Evolutionary conservation across 208 protist genomes (phyloP).

Genomic region (Trypanosoma vivax): DNA sequence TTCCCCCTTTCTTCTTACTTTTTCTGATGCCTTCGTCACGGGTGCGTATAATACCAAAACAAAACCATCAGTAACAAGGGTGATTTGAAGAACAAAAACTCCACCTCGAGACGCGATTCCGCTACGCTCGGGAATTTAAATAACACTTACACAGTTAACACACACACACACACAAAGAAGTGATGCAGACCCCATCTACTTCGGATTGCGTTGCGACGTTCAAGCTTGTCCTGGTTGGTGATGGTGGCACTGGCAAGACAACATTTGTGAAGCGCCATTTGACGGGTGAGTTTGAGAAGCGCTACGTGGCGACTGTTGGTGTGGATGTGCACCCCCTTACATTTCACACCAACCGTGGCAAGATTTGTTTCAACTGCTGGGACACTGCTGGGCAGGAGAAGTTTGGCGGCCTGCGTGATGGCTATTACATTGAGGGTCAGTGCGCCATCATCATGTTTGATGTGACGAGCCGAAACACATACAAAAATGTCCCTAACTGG

Average conservation of each 20-base stretch:
- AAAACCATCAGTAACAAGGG: too few relatives aligned
- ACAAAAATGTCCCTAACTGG: slow-evolving; percentile 99
- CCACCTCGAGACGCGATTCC: too few relatives aligned
- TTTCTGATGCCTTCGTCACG: not conserved
- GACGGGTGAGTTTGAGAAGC: slow-evolving; percentile 99
- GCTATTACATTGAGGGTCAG: slow-evolving; percentile 99
- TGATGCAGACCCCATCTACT: slow-evolving; percentile 22
- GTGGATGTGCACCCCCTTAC: slow-evolving; percentile 97
- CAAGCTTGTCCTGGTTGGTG: slow-evolving; percentile 99
- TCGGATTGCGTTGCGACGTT: slow-evolving; percentile 84
- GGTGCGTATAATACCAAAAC: not conserved
- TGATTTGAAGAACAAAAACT: too few relatives aligned
- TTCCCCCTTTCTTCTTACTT: too few relatives aligned
- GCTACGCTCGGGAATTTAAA: not conserved
- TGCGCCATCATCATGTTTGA: slow-evolving; percentile 99
- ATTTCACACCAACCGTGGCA: slow-evolving; percentile 98
- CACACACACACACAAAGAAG: not conserved
- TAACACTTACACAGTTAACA: not conserved
- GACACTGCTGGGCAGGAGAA: slow-evolving; percentile 99
- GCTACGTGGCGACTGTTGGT: slow-evolving; percentile 96
- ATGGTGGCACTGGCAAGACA: slow-evolving; percentile 99
- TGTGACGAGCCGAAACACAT: slow-evolving; percentile 99
- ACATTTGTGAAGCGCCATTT: slow-evolving; percentile 99
- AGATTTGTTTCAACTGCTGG: slow-evolving; percentile 99
- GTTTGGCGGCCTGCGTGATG: slow-evolving; percentile 99